Evolutionary conservation across 139 green algal genomes (phyloP).

Genomic region (Asterochloris sp.): DNA sequence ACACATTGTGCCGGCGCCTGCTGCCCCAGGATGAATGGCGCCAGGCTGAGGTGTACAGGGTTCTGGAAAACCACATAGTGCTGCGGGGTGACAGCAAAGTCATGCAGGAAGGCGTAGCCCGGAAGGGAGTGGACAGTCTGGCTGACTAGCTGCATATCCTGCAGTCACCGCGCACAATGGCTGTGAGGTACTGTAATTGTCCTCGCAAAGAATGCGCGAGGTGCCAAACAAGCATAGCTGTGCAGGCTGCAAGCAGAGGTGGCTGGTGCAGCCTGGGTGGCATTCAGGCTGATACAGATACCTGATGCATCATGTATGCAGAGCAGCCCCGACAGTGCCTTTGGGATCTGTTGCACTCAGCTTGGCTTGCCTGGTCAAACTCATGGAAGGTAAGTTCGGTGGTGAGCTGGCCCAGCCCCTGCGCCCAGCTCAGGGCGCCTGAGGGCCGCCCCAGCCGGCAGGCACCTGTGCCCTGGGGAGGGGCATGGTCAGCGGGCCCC

Average conservation of each 20-base stretch:
- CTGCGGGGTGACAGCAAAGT: slow-evolving; percentile 41
- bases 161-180: background rate
- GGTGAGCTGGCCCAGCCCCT: background rate
- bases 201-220: too few relatives aligned
- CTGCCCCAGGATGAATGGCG: slow-evolving; percentile 15
- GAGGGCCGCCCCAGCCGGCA: slow-evolving; percentile 9
- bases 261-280: background rate
- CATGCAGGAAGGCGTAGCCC: slow-evolving; percentile 48
- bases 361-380: slow-evolving; percentile 18
- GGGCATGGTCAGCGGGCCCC: too few relatives aligned
- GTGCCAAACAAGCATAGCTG: background rate
- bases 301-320: background rate
- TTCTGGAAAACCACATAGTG: slow-evolving; percentile 36
- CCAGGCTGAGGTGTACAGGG: background rate
- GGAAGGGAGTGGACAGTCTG: background rate
- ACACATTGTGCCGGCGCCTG: background rate
- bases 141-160: slow-evolving; percentile 12
- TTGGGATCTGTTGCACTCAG: background rate
- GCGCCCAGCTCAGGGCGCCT: background rate
- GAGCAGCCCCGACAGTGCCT: background rate
- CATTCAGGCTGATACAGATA: background rate
- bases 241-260: background rate
- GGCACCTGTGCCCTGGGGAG: background rate
- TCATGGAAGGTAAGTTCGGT: slow-evolving; percentile 40
- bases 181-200: background rate